These are phyloP conservation scores for Teunomyces aglyptinius DNA, from an alignment of 805 yeast species.

Conservation along the genomic window DNA sequence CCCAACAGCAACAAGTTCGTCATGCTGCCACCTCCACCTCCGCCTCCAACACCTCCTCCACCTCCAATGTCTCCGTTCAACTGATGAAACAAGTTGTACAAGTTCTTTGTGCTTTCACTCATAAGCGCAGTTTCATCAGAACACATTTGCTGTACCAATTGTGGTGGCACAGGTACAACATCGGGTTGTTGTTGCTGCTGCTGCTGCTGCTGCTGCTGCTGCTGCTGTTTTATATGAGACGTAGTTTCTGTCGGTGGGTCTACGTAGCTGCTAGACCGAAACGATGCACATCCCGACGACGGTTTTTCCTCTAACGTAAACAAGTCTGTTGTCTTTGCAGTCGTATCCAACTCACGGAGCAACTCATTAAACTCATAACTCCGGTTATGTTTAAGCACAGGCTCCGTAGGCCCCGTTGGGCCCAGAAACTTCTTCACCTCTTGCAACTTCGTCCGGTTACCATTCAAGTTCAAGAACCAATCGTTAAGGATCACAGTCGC, in stretches of 20 bases:
- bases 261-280: neutral
- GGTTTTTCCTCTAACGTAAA: neutral
- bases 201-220: neutral
- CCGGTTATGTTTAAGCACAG: neutral
- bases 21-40: conserved; percentile 6
- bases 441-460: conserved; percentile 6
- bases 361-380: neutral
- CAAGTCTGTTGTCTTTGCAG: conserved; percentile 1
- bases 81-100: conserved; percentile 29
- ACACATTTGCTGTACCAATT: conserved; percentile 2
- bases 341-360: conserved; percentile 5
- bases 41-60: neutral
- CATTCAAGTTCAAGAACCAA: conserved; percentile 22
- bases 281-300: neutral
- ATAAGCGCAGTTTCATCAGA: neutral
- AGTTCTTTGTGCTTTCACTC: conserved; percentile 30
- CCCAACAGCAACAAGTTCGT: conserved; percentile 26
- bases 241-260: neutral
- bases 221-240: neutral
- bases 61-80: conserved; percentile 20
- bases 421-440: conserved; percentile 3
- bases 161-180: conserved; percentile 3
- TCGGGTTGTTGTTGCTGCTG: neutral
- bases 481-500: conserved; percentile 19
- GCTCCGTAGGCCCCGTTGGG: neutral